Conservation (phyloP, 371 early-diverging fungal species). For the Mortierella sp. region DNA sequence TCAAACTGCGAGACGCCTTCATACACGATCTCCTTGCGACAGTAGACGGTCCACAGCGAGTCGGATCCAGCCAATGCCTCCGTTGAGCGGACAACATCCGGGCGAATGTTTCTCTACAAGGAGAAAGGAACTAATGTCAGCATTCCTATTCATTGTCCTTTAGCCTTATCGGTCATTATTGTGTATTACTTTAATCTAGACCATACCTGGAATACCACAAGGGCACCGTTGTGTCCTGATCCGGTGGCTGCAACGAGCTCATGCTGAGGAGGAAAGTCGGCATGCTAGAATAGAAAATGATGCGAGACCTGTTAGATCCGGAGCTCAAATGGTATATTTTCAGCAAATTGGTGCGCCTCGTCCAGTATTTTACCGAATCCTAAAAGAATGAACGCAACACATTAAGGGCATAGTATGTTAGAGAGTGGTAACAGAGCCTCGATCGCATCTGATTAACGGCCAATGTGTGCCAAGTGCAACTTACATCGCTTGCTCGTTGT, state of each 20-base stretch:
- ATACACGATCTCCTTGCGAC: constrained; percentile 65
- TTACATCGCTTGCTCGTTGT: constrained; percentile 63
- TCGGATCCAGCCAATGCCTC: constrained; percentile 72
- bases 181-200: background rate
- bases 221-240: constrained; percentile 78
- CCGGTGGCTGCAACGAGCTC: constrained; percentile 90
- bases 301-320: background rate
- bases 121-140: background rate
- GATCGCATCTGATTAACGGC: background rate
- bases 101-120: constrained; percentile 77
- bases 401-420: background rate
- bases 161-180: background rate
- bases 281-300: constrained; percentile 21
- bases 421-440: background rate
- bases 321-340: background rate
- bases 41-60: constrained; percentile 78
- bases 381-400: background rate
- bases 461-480: background rate
- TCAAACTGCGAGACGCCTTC: constrained; percentile 63
- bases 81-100: constrained; percentile 79
- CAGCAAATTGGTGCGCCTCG: background rate
- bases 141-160: background rate
- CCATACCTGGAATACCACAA: constrained; percentile 81
- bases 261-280: constrained; percentile 64
- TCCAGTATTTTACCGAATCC: constrained; percentile 26